phyloP scores from a whole-genome alignment of 305 asterid species.

The Fraxinus floribunda region DNA sequence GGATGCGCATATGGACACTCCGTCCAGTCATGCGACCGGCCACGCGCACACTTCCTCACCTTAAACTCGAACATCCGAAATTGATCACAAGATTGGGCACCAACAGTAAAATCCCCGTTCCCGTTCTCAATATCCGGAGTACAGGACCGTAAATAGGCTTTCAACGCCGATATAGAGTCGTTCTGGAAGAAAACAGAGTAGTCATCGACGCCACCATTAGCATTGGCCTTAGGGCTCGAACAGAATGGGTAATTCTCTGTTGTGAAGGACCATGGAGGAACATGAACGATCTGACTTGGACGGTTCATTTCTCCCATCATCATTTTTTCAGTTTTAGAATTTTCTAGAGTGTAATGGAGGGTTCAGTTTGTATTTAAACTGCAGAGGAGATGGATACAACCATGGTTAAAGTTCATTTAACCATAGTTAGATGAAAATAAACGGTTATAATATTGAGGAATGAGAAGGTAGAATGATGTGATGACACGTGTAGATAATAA shows the following conservation, averaged over 20 bases:
- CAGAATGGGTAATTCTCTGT: conserved; percentile 39
- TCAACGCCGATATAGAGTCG: conserved; percentile 49
- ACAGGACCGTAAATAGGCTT: conserved; percentile 63
- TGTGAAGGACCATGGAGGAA: conserved; percentile 58
- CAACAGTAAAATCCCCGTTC: conserved; percentile 50
- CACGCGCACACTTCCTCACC: conserved; percentile 72
- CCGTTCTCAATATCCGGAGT: conserved; percentile 21
- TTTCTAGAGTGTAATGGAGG: conserved; percentile 6
- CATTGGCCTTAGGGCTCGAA: conserved; percentile 38
- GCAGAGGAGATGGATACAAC: conserved; percentile 39
- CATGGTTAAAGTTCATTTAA: conserved; percentile 30
- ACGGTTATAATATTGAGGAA: conserved; percentile 37
- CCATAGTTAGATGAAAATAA: conserved; percentile 35
- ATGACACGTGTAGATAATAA: conserved; percentile 32
- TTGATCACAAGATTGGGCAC: conserved; percentile 72
- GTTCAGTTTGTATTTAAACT: conserved; percentile 57
- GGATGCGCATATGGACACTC: conserved; percentile 91
- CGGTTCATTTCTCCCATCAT: conserved; percentile 61
- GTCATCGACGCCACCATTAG: conserved; percentile 30
- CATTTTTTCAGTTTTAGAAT: conserved; percentile 24
- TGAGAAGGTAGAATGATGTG: neutral
- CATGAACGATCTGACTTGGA: conserved; percentile 35
- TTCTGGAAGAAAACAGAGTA: conserved; percentile 33
- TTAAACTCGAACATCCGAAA: conserved; percentile 85
- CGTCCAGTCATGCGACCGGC: conserved; percentile 86